phyloP scores from a whole-genome alignment of 2,329 filamentous ascomycete species.

The Penicillium verrucosum region DNA sequence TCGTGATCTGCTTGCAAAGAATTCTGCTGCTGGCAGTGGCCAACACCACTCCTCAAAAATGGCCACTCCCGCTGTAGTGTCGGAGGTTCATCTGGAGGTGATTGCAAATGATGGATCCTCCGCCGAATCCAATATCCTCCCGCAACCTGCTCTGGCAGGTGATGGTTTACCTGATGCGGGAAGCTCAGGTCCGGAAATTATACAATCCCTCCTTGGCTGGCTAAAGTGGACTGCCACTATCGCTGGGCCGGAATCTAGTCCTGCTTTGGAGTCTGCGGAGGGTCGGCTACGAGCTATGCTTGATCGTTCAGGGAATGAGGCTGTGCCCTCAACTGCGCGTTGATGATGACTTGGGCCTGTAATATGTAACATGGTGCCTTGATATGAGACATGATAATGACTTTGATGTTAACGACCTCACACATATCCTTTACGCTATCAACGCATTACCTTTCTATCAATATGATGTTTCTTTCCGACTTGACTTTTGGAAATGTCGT shows the following conservation, averaged over 20 bases:
- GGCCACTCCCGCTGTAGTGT: slow-evolving; percentile 38
- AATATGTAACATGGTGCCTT: not conserved
- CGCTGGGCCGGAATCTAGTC: slow-evolving; percentile 15
- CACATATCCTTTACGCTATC: not conserved
- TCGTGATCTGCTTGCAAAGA: slow-evolving; percentile 31
- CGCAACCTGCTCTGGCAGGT: not conserved
- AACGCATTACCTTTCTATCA: too few relatives aligned
- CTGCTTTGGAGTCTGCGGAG: slow-evolving; percentile 35
- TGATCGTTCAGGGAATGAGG: slow-evolving; percentile 16
- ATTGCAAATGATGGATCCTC: slow-evolving; percentile 24
- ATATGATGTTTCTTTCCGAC: not conserved
- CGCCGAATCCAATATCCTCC: not conserved
- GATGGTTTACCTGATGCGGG: slow-evolving; percentile 7
- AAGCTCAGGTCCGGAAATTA: slow-evolving; percentile 22
- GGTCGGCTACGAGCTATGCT: slow-evolving; percentile 37
- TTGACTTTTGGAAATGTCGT: not conserved
- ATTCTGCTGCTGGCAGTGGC: slow-evolving; percentile 4
- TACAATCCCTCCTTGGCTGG: slow-evolving; percentile 38
- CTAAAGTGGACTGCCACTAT: slow-evolving; percentile 27
- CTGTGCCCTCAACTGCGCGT: not conserved
- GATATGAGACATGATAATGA: slow-evolving; percentile 11
- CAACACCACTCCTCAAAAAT: slow-evolving; percentile 23
- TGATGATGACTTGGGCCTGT: not conserved
- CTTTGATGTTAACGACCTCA: slow-evolving; percentile 1
- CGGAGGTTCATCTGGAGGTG: slow-evolving; percentile 39